phyloP scores from a whole-genome alignment of 2,329 filamentous ascomycete species.

The Diplodia scrobiculata region DNA sequence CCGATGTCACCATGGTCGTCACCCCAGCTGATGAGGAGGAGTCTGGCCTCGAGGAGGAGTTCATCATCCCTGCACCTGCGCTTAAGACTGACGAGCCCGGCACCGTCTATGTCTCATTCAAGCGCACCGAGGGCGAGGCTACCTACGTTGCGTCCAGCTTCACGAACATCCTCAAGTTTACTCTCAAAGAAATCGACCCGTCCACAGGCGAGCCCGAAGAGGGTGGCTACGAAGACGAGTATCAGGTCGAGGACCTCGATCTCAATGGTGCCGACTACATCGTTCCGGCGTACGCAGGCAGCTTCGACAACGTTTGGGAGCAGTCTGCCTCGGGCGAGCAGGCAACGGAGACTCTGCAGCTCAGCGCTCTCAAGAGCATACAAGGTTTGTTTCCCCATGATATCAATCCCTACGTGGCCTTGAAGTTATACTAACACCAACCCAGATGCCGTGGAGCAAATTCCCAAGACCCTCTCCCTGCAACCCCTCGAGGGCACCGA shows the following conservation, averaged over 20 bases:
- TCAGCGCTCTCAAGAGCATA: conserved; percentile 88
- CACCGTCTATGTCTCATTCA: conserved; percentile 93
- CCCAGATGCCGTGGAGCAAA: conserved; percentile 85
- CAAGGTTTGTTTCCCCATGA: conserved; percentile 66
- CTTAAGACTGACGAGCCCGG: conserved; percentile 83
- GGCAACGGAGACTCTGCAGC: conserved; percentile 84
- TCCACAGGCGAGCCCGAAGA: conserved; percentile 92
- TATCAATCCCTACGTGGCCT: neutral
- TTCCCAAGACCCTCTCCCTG: conserved; percentile 81
- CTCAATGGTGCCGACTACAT: conserved; percentile 91
- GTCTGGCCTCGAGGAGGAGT: conserved; percentile 70
- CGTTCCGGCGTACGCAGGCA: conserved; percentile 87
- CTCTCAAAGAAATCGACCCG: conserved; percentile 96
- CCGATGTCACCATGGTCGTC: conserved; percentile 65
- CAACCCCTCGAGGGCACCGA: conserved; percentile 95
- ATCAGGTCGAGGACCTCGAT: conserved; percentile 53
- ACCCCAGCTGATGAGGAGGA: conserved; percentile 81
- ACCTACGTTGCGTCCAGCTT: conserved; percentile 80
- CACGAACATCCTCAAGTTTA: conserved; percentile 93
- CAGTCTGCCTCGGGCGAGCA: conserved; percentile 88
- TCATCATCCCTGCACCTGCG: conserved; percentile 85
- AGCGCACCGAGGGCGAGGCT: conserved; percentile 73
- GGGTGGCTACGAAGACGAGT: conserved; percentile 90
- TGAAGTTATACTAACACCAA: neutral
- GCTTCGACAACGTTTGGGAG: conserved; percentile 95